Base-by-base conservation (phyloP, 2,329 filamentous ascomycete genomes). In the Colletotrichum lentis region DNA sequence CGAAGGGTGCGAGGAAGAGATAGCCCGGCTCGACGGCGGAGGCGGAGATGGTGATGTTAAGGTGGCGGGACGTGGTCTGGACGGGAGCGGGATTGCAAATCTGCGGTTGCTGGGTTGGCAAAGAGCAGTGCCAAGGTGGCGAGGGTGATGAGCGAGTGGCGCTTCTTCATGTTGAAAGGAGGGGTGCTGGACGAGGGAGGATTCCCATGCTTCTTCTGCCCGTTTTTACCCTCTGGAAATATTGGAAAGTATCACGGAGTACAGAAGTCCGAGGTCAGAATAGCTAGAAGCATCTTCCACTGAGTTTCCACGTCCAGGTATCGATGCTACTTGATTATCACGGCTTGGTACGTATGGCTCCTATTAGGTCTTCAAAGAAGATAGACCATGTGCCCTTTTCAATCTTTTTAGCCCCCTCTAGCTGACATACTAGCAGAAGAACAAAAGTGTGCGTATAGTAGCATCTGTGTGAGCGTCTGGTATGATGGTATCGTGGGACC, bases 41-140 rank as follows among this genome's bases (percentile, higher is more conserved):
- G 5, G 81, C 80, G 5, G 79, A 76, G 49, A 83, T 80, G 39
- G 81, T 83, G 69, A 80, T 82, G 71, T 79, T 79, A 60, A 79
- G 74, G 3, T 12, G 77, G 76, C 2, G 77, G 75, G 1, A 75
- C 72, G 18, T 78, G 72, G 62, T 78, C 77, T 10, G 75, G 73
- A 1, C 24, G 70, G 12, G 70, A 71, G n/a, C 62, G 63, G 35
- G 50, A 72, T 16, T 72, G 69, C 66, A 69, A 69, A 47, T 70
- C 69, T 6, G 66, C 70, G 20, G 61, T 55, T 14, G 72, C 70
- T 12, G 20, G 1, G 4, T 35, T 12, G 10, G 63, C 8, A 14
- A 50, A 10, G 14, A 69, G 31, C 27, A 64, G 50, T 39, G 54
- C 53, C 0, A 53, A 41, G n/a, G 3, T 1, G 31, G 35, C 53